Evolutionary conservation across 352 stramenopile species (phyloP), one percentile per base, ranked within the genome.

Genomic region (Chloridella minuta): DNA sequence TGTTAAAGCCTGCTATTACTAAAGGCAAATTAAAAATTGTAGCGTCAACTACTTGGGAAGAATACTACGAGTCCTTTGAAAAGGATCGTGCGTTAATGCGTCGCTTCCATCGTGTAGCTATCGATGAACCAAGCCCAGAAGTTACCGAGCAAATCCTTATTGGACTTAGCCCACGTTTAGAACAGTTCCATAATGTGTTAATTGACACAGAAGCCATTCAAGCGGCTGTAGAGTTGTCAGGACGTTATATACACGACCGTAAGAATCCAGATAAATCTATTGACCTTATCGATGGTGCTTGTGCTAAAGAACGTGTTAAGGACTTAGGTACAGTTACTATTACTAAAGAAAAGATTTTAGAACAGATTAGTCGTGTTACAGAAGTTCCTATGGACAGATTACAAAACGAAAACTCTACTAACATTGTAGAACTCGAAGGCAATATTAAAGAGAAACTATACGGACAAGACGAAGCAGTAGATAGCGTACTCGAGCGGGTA

Each of bases 31-130:
- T 99, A 21, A 93, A 93, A 3, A 97, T 94, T 90, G 97, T 99
- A 86, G 96, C 96, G 85, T 95, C 95, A 2, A 99, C 96, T 0
- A 99, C 96, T 0, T 52, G 97, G 4, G 94, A 98, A 85, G 96
- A 99, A 89, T 98, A 99, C 89, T 91, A 93, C 2, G 90, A 98
- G 88, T 92, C 98, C 88, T 95, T 99, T 86, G 95, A 98, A 89
- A 98, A 98, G 89, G 96, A 99, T 89, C 92, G 93, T 24, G 96
- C 96, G 0, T 97, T 99, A 83, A 95, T 97, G 87, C 90, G 96
- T 28, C 93, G 96, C 25, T 99, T 99, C 89, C 96, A 99, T 89
- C 92, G 97, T 86, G 94, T 99, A 0, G 80, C 92, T 3, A 30
- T 30, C 3, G 27, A 30, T 30, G 27, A 30, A 3, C 27, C 27